Evolutionary conservation across 2,329 filamentous ascomycete genomes (phyloP).

Genomic region (Aspergillus transmontanensis): DNA sequence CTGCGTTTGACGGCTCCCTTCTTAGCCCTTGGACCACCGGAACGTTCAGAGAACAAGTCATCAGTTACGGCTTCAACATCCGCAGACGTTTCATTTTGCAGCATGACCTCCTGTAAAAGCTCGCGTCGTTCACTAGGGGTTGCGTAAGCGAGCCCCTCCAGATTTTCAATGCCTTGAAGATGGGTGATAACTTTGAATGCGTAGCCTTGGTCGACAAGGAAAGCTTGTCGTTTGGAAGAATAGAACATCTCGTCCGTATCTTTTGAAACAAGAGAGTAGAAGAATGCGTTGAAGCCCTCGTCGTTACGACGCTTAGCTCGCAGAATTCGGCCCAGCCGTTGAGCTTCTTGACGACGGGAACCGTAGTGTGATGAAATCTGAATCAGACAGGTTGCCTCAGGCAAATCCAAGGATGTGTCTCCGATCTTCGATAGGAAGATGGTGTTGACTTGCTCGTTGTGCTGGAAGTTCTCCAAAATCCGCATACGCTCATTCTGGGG

Average conservation of each 20-base stretch:
- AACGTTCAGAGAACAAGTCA: slow-evolving; percentile 65
- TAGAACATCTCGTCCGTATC: slow-evolving; percentile 99
- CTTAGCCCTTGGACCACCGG: slow-evolving; percentile 42
- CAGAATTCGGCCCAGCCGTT: slow-evolving; percentile 88
- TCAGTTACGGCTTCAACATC: slow-evolving; percentile 72
- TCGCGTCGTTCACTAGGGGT: slow-evolving; percentile 80
- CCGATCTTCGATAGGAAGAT: slow-evolving; percentile 97
- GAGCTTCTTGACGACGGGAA: slow-evolving; percentile 93
- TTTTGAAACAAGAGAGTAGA: slow-evolving; percentile 96
- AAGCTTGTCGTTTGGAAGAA: slow-evolving; percentile 93
- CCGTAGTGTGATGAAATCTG: slow-evolving; percentile 98
- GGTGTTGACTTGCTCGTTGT: slow-evolving; percentile 86
- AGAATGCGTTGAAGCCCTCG: slow-evolving; percentile 98
- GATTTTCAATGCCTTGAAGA: slow-evolving; percentile 84
- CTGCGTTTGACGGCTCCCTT: slow-evolving; percentile 72
- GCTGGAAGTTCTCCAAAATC: slow-evolving; percentile 92
- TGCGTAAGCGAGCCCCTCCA: slow-evolving; percentile 76
- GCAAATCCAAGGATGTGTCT: slow-evolving; percentile 95
- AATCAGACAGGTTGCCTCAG: slow-evolving; percentile 93
- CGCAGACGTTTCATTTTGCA: slow-evolving; percentile 77
- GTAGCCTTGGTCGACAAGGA: slow-evolving; percentile 96
- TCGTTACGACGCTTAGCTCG: slow-evolving; percentile 95
- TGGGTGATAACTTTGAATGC: slow-evolving; percentile 99
- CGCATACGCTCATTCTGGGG: slow-evolving; percentile 80
- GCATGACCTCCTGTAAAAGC: slow-evolving; percentile 82